phyloP scores from a whole-genome alignment of 176 grass and related monocot genomes.

The Tuctoria greenei region DNA sequence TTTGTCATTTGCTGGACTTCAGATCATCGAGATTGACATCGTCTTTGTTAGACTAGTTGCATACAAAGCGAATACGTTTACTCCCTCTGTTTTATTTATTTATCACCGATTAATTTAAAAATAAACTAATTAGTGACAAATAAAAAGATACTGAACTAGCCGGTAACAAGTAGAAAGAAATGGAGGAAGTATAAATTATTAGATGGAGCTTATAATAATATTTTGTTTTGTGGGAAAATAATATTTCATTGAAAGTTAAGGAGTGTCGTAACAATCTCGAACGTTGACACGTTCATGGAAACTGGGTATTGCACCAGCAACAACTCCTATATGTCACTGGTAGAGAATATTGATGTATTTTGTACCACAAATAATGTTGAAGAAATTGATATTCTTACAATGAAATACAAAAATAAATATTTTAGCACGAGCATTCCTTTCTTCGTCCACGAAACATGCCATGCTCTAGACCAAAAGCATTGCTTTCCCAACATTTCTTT shows the following conservation, averaged over 20 bases:
- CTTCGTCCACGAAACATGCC: slow-evolving; percentile 14
- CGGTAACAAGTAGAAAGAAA: too few species aligned
- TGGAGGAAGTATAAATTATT: too few species aligned
- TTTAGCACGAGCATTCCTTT: slow-evolving; percentile 25
- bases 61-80: neutral
- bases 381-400: neutral
- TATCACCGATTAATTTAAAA: too few species aligned
- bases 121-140: too few species aligned
- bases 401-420: neutral
- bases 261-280: too few species aligned
- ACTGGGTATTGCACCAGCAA: too few species aligned
- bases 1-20: neutral
- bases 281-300: too few species aligned
- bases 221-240: too few species aligned
- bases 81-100: too few species aligned
- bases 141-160: too few species aligned
- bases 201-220: too few species aligned
- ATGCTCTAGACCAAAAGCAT: slow-evolving; percentile 18
- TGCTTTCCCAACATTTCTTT: slow-evolving; percentile 33
- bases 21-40: neutral
- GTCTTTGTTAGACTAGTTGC: neutral
- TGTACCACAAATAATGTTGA: neutral
- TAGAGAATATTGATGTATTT: neutral
- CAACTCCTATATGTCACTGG: neutral
- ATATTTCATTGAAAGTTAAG: too few species aligned